Base-by-base conservation (phyloP, 371 early-diverging fungal species). In the Lichtheimia corymbifera region DNA sequence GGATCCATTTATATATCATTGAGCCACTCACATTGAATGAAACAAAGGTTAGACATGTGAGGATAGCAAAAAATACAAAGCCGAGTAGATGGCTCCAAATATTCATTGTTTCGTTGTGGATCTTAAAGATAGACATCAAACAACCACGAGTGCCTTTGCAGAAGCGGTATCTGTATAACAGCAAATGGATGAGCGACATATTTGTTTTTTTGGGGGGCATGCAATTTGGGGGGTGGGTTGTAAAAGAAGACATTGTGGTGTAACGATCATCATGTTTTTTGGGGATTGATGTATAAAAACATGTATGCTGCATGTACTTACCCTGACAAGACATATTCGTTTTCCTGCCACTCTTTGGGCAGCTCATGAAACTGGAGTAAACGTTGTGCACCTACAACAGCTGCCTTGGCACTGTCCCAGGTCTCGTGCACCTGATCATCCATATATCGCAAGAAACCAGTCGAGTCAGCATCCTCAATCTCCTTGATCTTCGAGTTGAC, bases 21-120 rank as follows among this genome's bases (percentile, higher is more conserved):
- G 2, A 28, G 9, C 35, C 35, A 67, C 60, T 71, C 74, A 78
- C 80, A 11, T 82, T 71, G 55, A 84, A 80, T 14, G 78, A 77
- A 50, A 84, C 81, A n/a, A 80, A 62, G 17, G 79, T 78, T 0
- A 89, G 64, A n/a, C 68, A 71, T 9, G 35, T 35, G 35, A 35
- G 35, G 0, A 35, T 35, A 6, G 80, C 59, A 61, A 88, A 80
- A 20, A 85, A 80, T 27, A 88, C 52, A 49, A 86, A 77, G 0
- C 89, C 90, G 9, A 88, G 53, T 56, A 90, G 68, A 68, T 88
- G 90, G 24, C 87, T 86, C 86, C 86, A 87, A 30, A 88, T 88
- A 59, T 90, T 89, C 64, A 83, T 73, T 2, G 90, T 89, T 70
- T 90, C 89, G 35, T 90, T 90, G 63, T 90, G 90, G 28, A 88